Conservation (phyloP, 331 rosid genomes). For the Arachis monticola region DNA sequence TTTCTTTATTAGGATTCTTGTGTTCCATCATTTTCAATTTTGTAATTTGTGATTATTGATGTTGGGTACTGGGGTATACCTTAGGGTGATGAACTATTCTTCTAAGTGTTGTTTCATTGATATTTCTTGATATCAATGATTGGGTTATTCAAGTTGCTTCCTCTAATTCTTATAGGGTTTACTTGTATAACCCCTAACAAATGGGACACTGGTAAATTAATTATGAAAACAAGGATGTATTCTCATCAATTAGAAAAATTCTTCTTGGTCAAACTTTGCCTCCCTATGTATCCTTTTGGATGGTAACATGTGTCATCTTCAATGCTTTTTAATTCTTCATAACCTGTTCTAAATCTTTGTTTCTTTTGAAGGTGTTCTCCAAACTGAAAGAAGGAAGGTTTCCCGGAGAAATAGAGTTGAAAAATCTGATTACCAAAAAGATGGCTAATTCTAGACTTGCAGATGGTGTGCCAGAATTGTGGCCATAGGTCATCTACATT, state of each 20-base stretch:
- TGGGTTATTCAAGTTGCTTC: neutral
- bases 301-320: constrained; percentile 11
- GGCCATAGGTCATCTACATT: constrained; percentile 36
- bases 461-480: constrained; percentile 42
- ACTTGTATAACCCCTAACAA: constrained; percentile 13
- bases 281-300: neutral
- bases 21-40: constrained; percentile 2
- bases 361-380: constrained; percentile 72
- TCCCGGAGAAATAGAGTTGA: constrained; percentile 85
- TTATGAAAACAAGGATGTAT: neutral
- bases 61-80: neutral
- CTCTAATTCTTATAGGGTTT: constrained; percentile 7
- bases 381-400: constrained; percentile 78
- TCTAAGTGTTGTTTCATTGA: neutral
- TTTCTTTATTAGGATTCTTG: constrained; percentile 20
- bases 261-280: neutral
- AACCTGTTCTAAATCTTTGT: constrained; percentile 28
- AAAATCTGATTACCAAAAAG: constrained; percentile 52
- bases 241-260: neutral
- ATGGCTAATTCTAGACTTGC: constrained; percentile 50
- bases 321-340: constrained; percentile 30
- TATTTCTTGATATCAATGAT: neutral
- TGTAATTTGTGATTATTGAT: constrained; percentile 22
- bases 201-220: neutral
- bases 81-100: neutral